phyloP scores from a whole-genome alignment of 306 rosid species.

The Dicorynia guianensis region DNA sequence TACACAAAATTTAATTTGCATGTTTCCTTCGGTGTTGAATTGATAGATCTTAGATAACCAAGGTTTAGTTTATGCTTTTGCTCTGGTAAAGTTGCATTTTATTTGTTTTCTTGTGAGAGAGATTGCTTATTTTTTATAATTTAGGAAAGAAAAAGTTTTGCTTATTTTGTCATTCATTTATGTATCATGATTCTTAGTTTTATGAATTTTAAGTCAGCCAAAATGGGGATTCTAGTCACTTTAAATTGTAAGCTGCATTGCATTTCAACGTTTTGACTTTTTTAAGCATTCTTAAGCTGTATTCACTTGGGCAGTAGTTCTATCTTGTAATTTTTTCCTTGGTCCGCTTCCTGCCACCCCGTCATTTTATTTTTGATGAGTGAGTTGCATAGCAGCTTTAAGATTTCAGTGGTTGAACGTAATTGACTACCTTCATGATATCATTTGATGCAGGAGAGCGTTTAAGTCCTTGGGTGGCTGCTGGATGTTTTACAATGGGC shows the following conservation, averaged over 20 bases:
- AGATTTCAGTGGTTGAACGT: not conserved
- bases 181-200: not conserved
- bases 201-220: not conserved
- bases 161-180: not conserved
- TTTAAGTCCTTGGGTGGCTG: slow-evolving; percentile 77
- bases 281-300: not conserved
- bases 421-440: not conserved
- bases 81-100: too few relatives aligned
- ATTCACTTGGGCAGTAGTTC: not conserved
- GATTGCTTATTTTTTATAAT: too few relatives aligned
- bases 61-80: too few relatives aligned
- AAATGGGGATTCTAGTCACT: not conserved
- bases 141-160: not conserved
- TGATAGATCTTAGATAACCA: too few relatives aligned
- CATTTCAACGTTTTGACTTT: too few relatives aligned
- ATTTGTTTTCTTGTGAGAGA: too few relatives aligned
- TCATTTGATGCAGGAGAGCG: slow-evolving; percentile 61
- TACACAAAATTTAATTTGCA: not conserved
- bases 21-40: too few relatives aligned
- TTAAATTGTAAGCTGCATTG: not conserved
- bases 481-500: slow-evolving; percentile 64
- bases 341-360: too few relatives aligned
- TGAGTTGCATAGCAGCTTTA: not conserved
- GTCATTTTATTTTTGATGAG: not conserved
- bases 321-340: not conserved